Evolutionary conservation across 2,329 filamentous ascomycete genomes (phyloP).

Genomic region (Davidsoniella neocaledoniae): DNA sequence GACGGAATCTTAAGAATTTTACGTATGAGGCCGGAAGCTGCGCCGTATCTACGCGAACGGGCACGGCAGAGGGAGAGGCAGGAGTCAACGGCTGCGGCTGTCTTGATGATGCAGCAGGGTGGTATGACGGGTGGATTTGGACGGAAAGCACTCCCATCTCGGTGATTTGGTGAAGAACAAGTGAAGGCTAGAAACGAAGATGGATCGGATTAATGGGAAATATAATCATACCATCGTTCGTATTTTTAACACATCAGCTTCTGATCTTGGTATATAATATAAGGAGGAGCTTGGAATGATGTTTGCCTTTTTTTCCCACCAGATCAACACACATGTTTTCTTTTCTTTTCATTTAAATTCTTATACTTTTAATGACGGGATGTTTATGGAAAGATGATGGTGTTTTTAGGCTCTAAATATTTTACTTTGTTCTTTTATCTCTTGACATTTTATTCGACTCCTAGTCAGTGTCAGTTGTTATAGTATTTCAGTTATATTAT

Average conservation of each 20-base stretch:
- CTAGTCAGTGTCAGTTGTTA: too few species aligned
- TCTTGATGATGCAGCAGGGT: constrained; percentile 85
- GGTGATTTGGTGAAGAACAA: neutral
- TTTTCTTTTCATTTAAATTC: neutral
- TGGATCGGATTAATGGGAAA: neutral
- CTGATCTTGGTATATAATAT: too few species aligned
- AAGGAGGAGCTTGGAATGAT: too few species aligned
- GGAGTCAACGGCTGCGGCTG: constrained; percentile 75
- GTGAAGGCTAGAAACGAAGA: neutral
- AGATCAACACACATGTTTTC: neutral
- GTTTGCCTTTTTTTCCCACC: too few species aligned
- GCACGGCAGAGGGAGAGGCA: constrained; percentile 88
- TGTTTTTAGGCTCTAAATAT: neutral
- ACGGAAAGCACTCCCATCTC: constrained; percentile 23
- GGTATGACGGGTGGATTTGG: constrained; percentile 31
- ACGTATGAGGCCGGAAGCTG: constrained; percentile 84
- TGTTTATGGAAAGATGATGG: too few species aligned
- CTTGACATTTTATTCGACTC: too few species aligned
- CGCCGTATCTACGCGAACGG: constrained; percentile 71
- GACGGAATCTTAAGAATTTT: constrained; percentile 95
- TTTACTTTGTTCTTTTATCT: neutral
- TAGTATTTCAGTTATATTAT: too few species aligned
- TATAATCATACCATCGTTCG: neutral
- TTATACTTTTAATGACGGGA: neutral
- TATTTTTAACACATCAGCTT: neutral